Conservation (phyloP, 306 rosid genomes). For the Dalbergia cultrata region DNA sequence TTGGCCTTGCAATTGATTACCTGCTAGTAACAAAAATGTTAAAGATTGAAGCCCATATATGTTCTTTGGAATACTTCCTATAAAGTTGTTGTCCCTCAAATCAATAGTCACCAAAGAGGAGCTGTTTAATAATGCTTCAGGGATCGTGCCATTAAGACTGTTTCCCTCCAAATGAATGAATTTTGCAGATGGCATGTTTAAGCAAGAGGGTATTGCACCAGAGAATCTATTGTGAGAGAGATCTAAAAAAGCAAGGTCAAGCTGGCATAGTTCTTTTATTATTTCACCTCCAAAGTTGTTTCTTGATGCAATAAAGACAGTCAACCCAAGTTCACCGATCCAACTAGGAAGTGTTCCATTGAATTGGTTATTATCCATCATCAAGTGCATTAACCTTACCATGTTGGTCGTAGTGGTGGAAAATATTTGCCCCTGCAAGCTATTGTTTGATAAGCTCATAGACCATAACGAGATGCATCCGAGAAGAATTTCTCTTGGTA, state of each 20-base stretch:
- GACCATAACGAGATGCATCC: background rate
- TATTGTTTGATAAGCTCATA: background rate
- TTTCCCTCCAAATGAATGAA: conserved; percentile 12
- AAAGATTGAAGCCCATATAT: background rate
- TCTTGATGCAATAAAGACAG: background rate
- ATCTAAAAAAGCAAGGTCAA: background rate
- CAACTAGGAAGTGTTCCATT: background rate
- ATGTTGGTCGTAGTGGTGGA: background rate
- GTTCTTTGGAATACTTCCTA: background rate
- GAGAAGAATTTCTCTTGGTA: background rate
- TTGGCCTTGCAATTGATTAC: conserved; percentile 15
- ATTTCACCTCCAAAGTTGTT: conserved; percentile 29
- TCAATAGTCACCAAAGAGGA: too few relatives aligned
- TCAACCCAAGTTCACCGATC: background rate
- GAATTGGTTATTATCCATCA: background rate
- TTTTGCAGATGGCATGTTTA: background rate
- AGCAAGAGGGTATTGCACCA: too few relatives aligned
- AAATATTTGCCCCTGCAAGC: background rate
- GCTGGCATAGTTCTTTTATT: conserved; percentile 3
- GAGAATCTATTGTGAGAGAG: conserved; percentile 32
- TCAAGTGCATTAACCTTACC: background rate
- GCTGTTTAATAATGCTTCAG: background rate
- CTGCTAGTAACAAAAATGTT: background rate
- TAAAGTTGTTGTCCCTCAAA: background rate
- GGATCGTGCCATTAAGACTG: background rate